Evolutionary conservation across 148 eudicot genomes (phyloP), one percentile per base, ranked within the genome.

Genomic region (Camellia sinensis): DNA sequence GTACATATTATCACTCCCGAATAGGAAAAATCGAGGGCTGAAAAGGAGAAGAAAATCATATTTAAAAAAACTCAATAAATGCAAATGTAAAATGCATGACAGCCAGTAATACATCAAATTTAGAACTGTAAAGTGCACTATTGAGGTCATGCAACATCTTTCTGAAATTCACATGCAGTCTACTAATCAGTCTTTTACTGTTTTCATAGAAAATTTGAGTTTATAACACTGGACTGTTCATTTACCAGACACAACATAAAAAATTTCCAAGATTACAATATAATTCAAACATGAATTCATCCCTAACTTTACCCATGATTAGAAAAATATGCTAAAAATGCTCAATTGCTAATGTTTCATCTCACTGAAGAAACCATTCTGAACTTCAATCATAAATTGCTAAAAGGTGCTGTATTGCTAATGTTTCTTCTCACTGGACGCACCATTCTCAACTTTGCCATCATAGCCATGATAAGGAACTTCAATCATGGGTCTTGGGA

Each of bases 401-500:
- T 63, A 48, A 68, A 54, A 53, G 71, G 70, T 68, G 60, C 37
- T 29, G 37, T 22, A 73, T 64, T 46, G 77, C 87, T 89, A 92
- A 29, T 80, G 81, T 78, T 87, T 84, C 84, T 81, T 90, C 88
- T 92, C 97, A 82, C 74, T 90, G 78, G 91, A 89, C 81, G 87
- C 92, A 87, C 97, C 92, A 81, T 87, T 95, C 85, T 93, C 97
- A 83, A 84, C 87, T 84, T 81, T 91, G 70, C 80, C 84, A 72
- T 94, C 97, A 75, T 82, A 83, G 66, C 91, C 90, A 82, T 91
- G 97, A 88, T 96, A 94, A 77, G 99, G 92, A 84, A 92, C 97
- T 85, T 94, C 97, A 85, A 90, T 82, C 98, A 96, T 96, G 67
- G 99, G 98, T 81, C 81, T 92, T 56, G 99, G 99, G n/a, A 82